Evolutionary conservation across 257 asterid genomes (phyloP).

Genomic region (Henckelia pumila): DNA sequence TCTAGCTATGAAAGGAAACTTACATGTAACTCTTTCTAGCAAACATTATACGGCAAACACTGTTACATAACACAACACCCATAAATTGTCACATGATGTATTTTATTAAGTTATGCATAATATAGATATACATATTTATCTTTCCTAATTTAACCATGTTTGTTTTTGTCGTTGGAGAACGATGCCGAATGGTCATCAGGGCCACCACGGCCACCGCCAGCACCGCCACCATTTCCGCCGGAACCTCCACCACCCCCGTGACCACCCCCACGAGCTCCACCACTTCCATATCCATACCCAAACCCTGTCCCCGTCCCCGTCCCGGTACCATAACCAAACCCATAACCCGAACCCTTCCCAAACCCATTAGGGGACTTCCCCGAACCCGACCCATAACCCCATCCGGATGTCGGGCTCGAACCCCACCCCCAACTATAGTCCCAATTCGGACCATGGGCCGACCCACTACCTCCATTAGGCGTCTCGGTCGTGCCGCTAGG

Average conservation of each 20-base stretch:
- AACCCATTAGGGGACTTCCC: constrained; percentile 44
- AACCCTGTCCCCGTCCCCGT: constrained; percentile 37
- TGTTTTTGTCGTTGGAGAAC: constrained; percentile 11
- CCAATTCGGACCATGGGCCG: constrained; percentile 46
- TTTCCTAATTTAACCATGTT: constrained; percentile 25
- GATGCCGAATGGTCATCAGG: constrained; percentile 9
- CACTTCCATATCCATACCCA: constrained; percentile 46
- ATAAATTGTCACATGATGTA: background rate
- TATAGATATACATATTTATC: background rate
- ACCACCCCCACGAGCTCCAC: constrained; percentile 44
- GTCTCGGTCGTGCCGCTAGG: constrained; percentile 23
- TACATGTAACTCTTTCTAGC: no score
- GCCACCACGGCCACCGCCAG: constrained; percentile 23
- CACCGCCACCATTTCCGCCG: constrained; percentile 28
- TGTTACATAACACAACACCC: background rate
- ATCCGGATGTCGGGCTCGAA: constrained; percentile 46
- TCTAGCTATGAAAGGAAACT: no score
- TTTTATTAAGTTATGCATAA: background rate
- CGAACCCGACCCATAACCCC: constrained; percentile 65
- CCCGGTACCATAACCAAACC: constrained; percentile 41
- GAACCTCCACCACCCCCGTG: constrained; percentile 38
- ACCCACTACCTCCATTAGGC: constrained; percentile 40
- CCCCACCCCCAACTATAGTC: constrained; percentile 58
- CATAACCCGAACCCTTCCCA: constrained; percentile 41
- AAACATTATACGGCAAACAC: no score